Evolutionary conservation across 139 green algal species (phyloP), one percentile per base, ranked within the genome.

Genomic region (Chlorella sp.): DNA sequence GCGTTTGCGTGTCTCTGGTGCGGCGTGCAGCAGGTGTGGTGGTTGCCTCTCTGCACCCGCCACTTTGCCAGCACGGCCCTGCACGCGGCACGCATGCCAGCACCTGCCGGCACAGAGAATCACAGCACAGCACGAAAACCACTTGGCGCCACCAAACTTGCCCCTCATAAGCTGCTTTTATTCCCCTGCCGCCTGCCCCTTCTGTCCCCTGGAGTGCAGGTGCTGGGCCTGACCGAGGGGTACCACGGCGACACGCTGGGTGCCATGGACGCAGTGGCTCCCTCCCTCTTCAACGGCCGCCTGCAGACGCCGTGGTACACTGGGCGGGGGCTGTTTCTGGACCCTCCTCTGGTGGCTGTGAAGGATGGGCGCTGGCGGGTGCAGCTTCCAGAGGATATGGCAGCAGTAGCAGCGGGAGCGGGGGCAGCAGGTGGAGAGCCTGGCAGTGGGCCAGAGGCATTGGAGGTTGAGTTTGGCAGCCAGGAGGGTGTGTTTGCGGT

Each of bases 191-290:
- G 64, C 64, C 64, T 28, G 64, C 64, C 64, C 5, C 64, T 18
- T 28, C 64, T 71, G 60, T 18, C 60, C 60, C 64, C 64, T 71
- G 21, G 22, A 2, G 64, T 30, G 21, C 90, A 97, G 91, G 97
- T 99, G 48, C 64, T 99, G 26, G 97, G 94, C 0, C 93, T 99
- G 40, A 87, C 92, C 18, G 95, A 97, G 81, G 95, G 92, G 0
- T 99, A 99, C 92, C 98, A 99, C 91, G 98, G 98, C 21, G 98
- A 99, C 93, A 99, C 98, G 0, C 93, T 99, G 76, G 98, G 97
- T 0, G 94, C 95, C 19, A 99, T 99, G 97, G 96, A 98, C 89
- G 95, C 94, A 16, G 93, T 96, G 24, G 91, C 97, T 2, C 93
- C 95, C 36, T 94, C 84, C 34, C 87, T 95, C 16, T 99, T 97